Base-by-base conservation (phyloP, 1,284 basidiomycete genomes). In the Cutaneotrichosporon dermatis region DNA sequence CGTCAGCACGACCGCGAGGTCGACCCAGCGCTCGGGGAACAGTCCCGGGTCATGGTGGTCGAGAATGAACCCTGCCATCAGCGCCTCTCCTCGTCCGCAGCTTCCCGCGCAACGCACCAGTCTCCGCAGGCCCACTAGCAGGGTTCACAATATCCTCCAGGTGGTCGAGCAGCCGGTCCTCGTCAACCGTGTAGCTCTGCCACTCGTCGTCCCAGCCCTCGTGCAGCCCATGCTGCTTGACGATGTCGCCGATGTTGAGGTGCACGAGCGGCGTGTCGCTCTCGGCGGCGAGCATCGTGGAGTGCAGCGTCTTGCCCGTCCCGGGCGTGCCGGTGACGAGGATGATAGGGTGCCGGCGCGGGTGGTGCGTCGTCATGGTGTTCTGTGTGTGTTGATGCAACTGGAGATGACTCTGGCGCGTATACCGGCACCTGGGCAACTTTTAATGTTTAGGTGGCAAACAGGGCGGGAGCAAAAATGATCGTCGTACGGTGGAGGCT, bases 21-120 rank as follows among this genome's bases (percentile, higher is more conserved):
- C 96, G 15, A 90, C 83, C 95, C 95, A 99, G 63, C 94, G 84
- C 77, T 99, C 93, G 0, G 96, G 96, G 70, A 94, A 99, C 41
- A 88, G 79, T 61, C 94, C 91, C 72, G 92, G 96, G 37, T 92
- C 92, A 76, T 99, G 96, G 90, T 96, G 98, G 76, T 99, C 96
- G 35, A 99, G 84, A 57, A 99, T 87, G 68, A 96, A 81, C 10
- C 93, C 93, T 54, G 89, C 78, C 4, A 59, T 64, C 35, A 64
- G 62, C 39, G 0, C 36, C 36, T 4, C n/a, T n/a, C 16, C 39
- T 16, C 37, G 10, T 25, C 16, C 40, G 15, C 42, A 13, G 25
- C 6, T 25, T 25, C 25, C 25, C 25, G 25, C 25, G 5, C 0
- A 25, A 67, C 71, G 55, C 37, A 76, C 76, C 73, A 63, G 74